Conservation (phyloP, 768 basidiomycete species). For the Mycena vitilis region DNA sequence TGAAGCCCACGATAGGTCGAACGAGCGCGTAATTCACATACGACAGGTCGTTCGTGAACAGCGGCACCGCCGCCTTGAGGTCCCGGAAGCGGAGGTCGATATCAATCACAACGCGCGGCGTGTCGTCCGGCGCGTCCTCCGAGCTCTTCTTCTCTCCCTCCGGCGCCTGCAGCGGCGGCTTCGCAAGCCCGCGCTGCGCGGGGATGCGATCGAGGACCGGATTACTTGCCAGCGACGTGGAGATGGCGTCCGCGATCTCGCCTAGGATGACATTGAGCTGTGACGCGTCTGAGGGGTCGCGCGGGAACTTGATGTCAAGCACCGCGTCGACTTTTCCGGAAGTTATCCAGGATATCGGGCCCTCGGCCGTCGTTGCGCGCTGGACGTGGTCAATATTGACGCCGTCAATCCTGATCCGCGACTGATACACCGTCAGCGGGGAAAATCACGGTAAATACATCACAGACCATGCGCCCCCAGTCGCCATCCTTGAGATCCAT, state of each 20-base stretch:
- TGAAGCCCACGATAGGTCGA: conserved; percentile 96
- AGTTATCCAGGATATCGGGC: conserved; percentile 97
- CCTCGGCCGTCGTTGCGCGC: conserved; percentile 81
- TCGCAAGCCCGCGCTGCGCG: conserved; percentile 87
- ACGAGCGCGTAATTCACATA: conserved; percentile 94
- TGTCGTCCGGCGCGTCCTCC: conserved; percentile 44
- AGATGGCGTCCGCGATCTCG: conserved; percentile 92
- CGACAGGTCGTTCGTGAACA: conserved; percentile 89
- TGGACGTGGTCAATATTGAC: conserved; percentile 97
- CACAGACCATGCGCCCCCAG: conserved; percentile 88
- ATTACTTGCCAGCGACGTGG: conserved; percentile 60
- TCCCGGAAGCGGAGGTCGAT: conserved; percentile 96
- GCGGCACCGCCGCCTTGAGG: conserved; percentile 93
- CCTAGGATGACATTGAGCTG: conserved; percentile 85
- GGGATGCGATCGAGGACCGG: conserved; percentile 71
- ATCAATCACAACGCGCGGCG: conserved; percentile 78
- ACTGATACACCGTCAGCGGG: conserved; percentile 57
- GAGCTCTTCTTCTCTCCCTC: conserved; percentile 35
- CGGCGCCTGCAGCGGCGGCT: conserved; percentile 86
- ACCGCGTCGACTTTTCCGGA: conserved; percentile 97
- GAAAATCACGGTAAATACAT: conserved; percentile 1
- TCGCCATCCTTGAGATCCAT: conserved; percentile 85
- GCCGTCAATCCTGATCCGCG: conserved; percentile 96
- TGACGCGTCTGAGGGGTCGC: conserved; percentile 73
- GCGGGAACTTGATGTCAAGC: conserved; percentile 97